Percentiles rank a stretch among this genome's conserved stretches.
Conservation (phyloP, 2,329 filamentous ascomycete species). For the Fusarium concolor region DNA sequence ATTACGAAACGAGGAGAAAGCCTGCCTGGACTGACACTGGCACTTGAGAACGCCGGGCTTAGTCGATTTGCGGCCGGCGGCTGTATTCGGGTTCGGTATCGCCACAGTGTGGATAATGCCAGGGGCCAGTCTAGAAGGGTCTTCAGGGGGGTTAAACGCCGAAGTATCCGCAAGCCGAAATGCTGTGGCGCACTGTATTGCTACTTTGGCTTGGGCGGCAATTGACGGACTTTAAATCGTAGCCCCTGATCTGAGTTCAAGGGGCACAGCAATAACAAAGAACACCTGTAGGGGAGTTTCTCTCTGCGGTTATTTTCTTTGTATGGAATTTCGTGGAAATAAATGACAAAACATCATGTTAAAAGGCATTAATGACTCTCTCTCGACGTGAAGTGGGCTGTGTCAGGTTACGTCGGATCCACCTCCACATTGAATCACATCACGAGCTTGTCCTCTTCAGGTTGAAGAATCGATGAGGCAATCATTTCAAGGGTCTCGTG, state of each 20-base stretch:
- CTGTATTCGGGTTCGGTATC: constrained; percentile 28
- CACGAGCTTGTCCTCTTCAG: constrained; percentile 31
- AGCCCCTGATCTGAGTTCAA: constrained; percentile 6
- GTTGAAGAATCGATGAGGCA: constrained; percentile 29
- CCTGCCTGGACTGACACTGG: not conserved
- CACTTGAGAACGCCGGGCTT: not conserved
- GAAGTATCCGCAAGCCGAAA: constrained; percentile 5
- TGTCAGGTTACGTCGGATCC: constrained; percentile 28
- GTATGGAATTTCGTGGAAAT: constrained; percentile 12
- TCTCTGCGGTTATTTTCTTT: not conserved
- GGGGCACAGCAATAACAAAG: not conserved
- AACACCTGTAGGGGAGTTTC: no score
- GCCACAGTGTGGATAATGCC: constrained; percentile 24
- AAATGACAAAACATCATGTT: constrained; percentile 11
- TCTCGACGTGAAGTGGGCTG: constrained; percentile 30
- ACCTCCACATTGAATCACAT: constrained; percentile 35
- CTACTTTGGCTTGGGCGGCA: not conserved
- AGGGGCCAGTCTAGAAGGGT: constrained; percentile 10
- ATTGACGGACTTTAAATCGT: not conserved
- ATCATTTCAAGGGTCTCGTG: constrained; percentile 33
- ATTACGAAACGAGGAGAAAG: constrained; percentile 39
- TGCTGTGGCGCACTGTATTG: constrained; percentile 23
- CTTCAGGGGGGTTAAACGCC: not conserved
- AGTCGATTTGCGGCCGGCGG: constrained; percentile 21
- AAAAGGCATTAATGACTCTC: constrained; percentile 11